These are phyloP conservation scores for Gastrolobium bilobum DNA, from an alignment of 306 rosid genomes.

Conservation along the genomic window DNA sequence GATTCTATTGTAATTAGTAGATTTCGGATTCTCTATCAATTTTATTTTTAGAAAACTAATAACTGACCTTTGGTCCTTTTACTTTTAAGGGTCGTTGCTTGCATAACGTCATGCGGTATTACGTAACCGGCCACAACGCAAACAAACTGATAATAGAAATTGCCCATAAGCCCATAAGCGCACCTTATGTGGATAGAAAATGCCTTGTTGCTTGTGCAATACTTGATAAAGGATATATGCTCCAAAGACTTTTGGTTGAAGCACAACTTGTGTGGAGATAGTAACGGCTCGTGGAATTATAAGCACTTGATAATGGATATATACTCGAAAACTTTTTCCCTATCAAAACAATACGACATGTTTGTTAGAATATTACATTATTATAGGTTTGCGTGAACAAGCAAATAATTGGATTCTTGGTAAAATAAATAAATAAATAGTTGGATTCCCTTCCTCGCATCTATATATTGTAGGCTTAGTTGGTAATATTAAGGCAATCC, in stretches of 20 bases:
- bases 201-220: background rate
- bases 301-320: background rate
- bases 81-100: background rate
- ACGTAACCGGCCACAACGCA: background rate
- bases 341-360: too few relatives aligned
- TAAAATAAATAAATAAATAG: too few relatives aligned
- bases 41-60: too few relatives aligned
- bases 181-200: too few relatives aligned
- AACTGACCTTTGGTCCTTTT: too few relatives aligned
- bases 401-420: background rate
- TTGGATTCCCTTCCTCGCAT: background rate
- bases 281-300: background rate
- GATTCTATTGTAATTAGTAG: too few relatives aligned
- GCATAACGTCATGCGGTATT: background rate
- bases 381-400: background rate
- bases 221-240: background rate
- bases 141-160: background rate
- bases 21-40: too few relatives aligned
- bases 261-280: background rate
- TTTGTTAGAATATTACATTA: background rate
- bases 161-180: background rate
- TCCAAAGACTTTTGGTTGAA: background rate
- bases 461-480: background rate
- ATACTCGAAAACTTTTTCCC: too few relatives aligned
- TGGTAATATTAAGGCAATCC: background rate